These are phyloP conservation scores for Ceratocystis ficicola DNA, from an alignment of 2,329 filamentous ascomycete species.

Conservation along the genomic window DNA sequence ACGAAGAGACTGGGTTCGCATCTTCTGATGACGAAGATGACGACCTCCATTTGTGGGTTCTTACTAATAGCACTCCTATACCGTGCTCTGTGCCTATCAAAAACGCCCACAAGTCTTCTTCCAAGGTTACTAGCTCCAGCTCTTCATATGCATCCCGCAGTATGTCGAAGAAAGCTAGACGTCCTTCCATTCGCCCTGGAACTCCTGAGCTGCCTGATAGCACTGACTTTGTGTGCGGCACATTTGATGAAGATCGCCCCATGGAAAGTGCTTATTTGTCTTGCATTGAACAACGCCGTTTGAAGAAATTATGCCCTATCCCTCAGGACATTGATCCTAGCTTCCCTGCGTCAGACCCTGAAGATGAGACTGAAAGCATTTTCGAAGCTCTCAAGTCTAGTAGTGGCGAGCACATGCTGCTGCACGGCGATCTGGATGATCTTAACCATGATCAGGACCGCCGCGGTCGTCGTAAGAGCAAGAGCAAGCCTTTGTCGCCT, in stretches of 20 bases:
- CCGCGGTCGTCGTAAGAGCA: conserved; percentile 35
- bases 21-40: conserved; percentile 54
- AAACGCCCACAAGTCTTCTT: neutral
- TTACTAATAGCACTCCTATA: conserved; percentile 32
- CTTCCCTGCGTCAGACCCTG: conserved; percentile 87
- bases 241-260: conserved; percentile 85
- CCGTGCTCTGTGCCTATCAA: conserved; percentile 7
- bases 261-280: conserved; percentile 89
- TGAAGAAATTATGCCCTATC: conserved; percentile 65
- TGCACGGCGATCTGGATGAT: conserved; percentile 60
- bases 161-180: conserved; percentile 31
- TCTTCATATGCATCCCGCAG: conserved; percentile 45
- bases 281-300: conserved; percentile 67
- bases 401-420: conserved; percentile 23
- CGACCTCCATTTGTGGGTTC: conserved; percentile 50
- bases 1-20: conserved; percentile 55
- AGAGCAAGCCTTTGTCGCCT: conserved; percentile 38
- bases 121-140: conserved; percentile 34
- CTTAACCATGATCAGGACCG: conserved; percentile 44
- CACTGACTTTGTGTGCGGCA: conserved; percentile 98
- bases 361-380: conserved; percentile 65
- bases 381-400: conserved; percentile 35
- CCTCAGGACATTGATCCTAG: conserved; percentile 98
- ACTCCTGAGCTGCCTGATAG: conserved; percentile 86
- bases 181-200: conserved; percentile 48